Evolutionary conservation across 495 filamentous ascomycete species (phyloP).

Genomic region (Aspergillus sparsus): DNA sequence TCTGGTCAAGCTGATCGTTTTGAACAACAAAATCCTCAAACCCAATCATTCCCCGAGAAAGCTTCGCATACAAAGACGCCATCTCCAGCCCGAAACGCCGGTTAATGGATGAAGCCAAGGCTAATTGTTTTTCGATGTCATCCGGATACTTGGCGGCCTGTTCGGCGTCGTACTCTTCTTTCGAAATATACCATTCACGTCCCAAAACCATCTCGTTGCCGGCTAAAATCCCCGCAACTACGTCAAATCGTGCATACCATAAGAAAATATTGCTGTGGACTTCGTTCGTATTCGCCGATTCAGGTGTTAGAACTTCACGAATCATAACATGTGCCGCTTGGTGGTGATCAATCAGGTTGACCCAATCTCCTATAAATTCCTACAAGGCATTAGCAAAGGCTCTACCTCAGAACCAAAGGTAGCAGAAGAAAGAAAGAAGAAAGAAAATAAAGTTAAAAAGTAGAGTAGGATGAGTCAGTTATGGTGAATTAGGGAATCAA

Average conservation of each 20-base stretch:
- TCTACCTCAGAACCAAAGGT: conserved; percentile 8
- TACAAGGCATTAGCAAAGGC: conserved; percentile 34
- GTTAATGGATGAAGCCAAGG: conserved; percentile 61
- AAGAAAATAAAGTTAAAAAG: not conserved
- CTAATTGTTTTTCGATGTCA: conserved; percentile 64
- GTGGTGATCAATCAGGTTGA: conserved; percentile 88
- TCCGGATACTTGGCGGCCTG: conserved; percentile 61
- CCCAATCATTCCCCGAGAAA: conserved; percentile 60
- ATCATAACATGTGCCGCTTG: conserved; percentile 84
- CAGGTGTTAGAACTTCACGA: conserved; percentile 72
- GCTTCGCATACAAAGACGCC: conserved; percentile 72
- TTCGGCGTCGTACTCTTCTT: conserved; percentile 61
- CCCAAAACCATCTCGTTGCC: conserved; percentile 72
- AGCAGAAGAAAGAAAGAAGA: too few relatives aligned
- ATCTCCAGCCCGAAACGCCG: conserved; percentile 80
- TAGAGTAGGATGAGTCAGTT: not conserved
- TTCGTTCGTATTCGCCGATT: conserved; percentile 69
- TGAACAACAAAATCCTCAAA: conserved; percentile 65
- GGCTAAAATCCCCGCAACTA: conserved; percentile 79
- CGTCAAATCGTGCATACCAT: conserved; percentile 91
- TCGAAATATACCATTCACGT: conserved; percentile 76
- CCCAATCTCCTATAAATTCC: conserved; percentile 95
- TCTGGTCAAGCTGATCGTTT: conserved; percentile 56
- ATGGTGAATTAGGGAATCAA: conserved; percentile 23
- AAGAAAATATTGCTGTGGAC: conserved; percentile 69